Evolutionary conservation across 2,329 filamentous ascomycete genomes (phyloP).

Genomic region (Penicillium italicum): DNA sequence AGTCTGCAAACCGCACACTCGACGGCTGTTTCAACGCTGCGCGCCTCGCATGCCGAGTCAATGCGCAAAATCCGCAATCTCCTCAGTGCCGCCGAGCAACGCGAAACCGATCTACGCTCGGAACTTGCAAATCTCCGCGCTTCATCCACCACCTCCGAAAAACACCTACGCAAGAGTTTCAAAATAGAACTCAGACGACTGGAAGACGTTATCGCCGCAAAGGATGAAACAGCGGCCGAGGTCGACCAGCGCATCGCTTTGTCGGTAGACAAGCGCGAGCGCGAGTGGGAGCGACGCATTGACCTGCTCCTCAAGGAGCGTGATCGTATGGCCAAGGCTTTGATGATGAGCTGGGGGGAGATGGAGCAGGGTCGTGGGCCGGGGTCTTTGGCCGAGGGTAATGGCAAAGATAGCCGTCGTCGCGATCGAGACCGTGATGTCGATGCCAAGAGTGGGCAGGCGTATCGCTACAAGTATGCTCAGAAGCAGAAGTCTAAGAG

Average conservation of each 20-base stretch:
- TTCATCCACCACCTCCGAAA: conserved; percentile 20
- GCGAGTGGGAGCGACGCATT: conserved; percentile 42
- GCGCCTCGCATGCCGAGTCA: conserved; percentile 37
- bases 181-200: conserved; percentile 34
- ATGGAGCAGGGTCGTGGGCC: conserved; percentile 35
- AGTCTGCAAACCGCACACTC: conserved; percentile 38
- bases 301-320: conserved; percentile 41
- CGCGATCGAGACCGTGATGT: conserved; percentile 14
- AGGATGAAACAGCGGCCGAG: conserved; percentile 40
- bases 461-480: conserved; percentile 41
- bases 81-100: conserved; percentile 34
- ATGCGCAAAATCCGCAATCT: conserved; percentile 35
- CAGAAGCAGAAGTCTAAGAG: conserved; percentile 16
- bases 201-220: conserved; percentile 35
- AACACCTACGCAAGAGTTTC: conserved; percentile 27
- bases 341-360: conserved; percentile 43
- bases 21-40: conserved; percentile 36
- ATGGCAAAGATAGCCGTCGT: conserved; percentile 22
- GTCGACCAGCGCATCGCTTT: conserved; percentile 40
- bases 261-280: conserved; percentile 43
- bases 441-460: conserved; percentile 28
- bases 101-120: conserved; percentile 33
- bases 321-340: conserved; percentile 39
- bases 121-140: conserved; percentile 32
- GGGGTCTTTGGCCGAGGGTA: conserved; percentile 11